Percentiles rank a stretch among this genome's conserved stretches.
Conservation (phyloP, 2,329 filamentous ascomycete genomes). For the Diplodia seriata region DNA sequence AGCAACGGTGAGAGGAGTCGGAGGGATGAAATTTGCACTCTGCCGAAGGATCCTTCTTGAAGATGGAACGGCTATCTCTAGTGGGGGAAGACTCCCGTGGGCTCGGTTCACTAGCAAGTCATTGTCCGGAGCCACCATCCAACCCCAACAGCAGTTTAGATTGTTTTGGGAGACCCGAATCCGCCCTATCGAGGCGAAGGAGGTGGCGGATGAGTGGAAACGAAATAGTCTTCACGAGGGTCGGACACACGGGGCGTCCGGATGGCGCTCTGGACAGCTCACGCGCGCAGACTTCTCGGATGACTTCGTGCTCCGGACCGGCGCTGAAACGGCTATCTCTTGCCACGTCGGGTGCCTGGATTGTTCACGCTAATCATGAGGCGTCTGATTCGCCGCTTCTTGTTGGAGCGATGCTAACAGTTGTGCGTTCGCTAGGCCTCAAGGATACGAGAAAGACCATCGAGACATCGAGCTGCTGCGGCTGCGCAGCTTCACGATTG, state of each 20-base stretch:
- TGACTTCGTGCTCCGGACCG: background rate
- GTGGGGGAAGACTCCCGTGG: slow-evolving; percentile 24
- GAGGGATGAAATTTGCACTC: slow-evolving; percentile 19
- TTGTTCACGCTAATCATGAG: slow-evolving; percentile 22
- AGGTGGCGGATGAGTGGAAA: background rate
- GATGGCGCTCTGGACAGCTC: slow-evolving; percentile 1
- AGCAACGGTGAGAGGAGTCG: background rate
- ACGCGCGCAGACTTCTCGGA: slow-evolving; percentile 16
- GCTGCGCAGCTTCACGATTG: slow-evolving; percentile 78
- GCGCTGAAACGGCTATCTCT: slow-evolving; percentile 24
- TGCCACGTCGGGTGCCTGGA: slow-evolving; percentile 27
- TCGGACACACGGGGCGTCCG: background rate
- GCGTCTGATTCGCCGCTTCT: slow-evolving; percentile 16
- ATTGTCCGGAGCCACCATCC: slow-evolving; percentile 28
- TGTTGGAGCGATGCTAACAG: slow-evolving; percentile 2
- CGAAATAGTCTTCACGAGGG: background rate
- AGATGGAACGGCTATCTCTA: slow-evolving; percentile 27
- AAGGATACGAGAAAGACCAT: slow-evolving; percentile 79
- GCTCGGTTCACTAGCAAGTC: slow-evolving; percentile 30
- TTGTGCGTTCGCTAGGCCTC: slow-evolving; percentile 29
- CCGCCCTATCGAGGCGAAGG: background rate
- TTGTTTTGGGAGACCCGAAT: background rate
- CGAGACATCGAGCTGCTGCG: slow-evolving; percentile 81
- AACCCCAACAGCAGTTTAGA: slow-evolving; percentile 7
- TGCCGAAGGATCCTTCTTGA: slow-evolving; percentile 13